Evolutionary conservation across 2,329 filamentous ascomycete genomes (phyloP).

Genomic region (Emmonsia crescens): DNA sequence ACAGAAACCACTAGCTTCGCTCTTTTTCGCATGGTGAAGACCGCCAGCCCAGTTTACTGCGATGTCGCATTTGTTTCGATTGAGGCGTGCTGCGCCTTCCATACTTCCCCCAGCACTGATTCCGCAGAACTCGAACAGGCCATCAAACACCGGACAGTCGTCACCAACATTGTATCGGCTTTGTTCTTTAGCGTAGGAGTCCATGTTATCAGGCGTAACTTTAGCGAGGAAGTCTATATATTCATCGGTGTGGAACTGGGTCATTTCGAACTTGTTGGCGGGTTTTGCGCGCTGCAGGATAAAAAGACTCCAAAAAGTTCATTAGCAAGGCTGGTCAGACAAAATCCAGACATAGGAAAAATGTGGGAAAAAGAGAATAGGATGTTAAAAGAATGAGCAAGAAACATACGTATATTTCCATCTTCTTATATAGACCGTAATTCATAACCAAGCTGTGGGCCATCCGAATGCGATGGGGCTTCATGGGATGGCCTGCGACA

Average conservation of each 20-base stretch:
- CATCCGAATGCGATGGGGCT: conserved; percentile 58
- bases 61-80: conserved; percentile 57
- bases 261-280: conserved; percentile 60
- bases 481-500: conserved; percentile 61
- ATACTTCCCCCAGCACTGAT: conserved; percentile 60
- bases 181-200: conserved; percentile 81
- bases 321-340: conserved; percentile 10
- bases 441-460: conserved; percentile 58
- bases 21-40: conserved; percentile 91
- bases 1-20: conserved; percentile 91
- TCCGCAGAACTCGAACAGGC: conserved; percentile 59
- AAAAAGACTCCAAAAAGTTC: conserved; percentile 20
- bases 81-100: conserved; percentile 59
- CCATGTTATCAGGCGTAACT: conserved; percentile 98
- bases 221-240: conserved; percentile 66
- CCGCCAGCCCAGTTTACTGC: conserved; percentile 84
- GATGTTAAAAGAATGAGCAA: background rate
- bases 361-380: too few relatives aligned
- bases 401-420: conserved; percentile 55
- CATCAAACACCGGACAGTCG: conserved; percentile 56
- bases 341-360: background rate
- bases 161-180: conserved; percentile 63
- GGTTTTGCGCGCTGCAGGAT: conserved; percentile 62
- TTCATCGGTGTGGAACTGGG: conserved; percentile 62
- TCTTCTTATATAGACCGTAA: conserved; percentile 61